phyloP scores from a whole-genome alignment of 2,329 filamentous ascomycete species.

The Chaetomiaceae sp. region DNA sequence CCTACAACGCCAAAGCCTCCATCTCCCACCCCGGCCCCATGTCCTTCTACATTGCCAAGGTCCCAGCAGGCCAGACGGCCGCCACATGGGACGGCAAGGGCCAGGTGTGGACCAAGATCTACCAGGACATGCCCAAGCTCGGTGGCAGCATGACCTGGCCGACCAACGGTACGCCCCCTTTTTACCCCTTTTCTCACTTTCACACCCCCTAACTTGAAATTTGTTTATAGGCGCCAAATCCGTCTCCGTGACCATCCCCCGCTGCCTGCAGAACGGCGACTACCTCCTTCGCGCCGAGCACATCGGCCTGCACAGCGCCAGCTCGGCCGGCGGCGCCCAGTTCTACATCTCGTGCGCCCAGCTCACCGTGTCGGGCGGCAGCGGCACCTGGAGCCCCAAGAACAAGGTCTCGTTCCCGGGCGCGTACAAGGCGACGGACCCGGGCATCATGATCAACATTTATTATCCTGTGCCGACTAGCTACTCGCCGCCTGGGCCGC shows the following conservation, averaged over 20 bases:
- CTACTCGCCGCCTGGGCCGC: conserved; percentile 31
- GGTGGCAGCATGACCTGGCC: conserved; percentile 38
- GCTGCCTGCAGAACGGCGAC: conserved; percentile 43
- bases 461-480: conserved; percentile 38
- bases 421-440: conserved; percentile 39
- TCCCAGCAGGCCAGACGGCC: conserved; percentile 35
- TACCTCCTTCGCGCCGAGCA: conserved; percentile 48
- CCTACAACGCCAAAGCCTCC: conserved; percentile 40
- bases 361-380: conserved; percentile 40
- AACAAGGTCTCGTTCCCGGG: conserved; percentile 41
- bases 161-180: conserved; percentile 30
- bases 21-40: conserved; percentile 41
- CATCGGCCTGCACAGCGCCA: conserved; percentile 43
- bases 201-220: background rate
- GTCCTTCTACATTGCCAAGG: conserved; percentile 39
- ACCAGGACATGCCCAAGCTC: conserved; percentile 38
- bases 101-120: conserved; percentile 42
- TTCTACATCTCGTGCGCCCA: conserved; percentile 43
- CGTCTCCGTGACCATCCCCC: conserved; percentile 40
- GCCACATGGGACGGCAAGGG: conserved; percentile 37
- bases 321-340: conserved; percentile 40
- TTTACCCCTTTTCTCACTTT: background rate
- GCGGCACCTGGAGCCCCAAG: conserved; percentile 32
- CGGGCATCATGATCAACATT: conserved; percentile 42
- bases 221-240: conserved; percentile 26